A percentile compares a stretch with the other conserved stretches of the same genome.
These are phyloP conservation scores for Rugiboletus extremiorientalis DNA, from an alignment of 1,284 basidiomycete genomes.

Conservation along the genomic window DNA sequence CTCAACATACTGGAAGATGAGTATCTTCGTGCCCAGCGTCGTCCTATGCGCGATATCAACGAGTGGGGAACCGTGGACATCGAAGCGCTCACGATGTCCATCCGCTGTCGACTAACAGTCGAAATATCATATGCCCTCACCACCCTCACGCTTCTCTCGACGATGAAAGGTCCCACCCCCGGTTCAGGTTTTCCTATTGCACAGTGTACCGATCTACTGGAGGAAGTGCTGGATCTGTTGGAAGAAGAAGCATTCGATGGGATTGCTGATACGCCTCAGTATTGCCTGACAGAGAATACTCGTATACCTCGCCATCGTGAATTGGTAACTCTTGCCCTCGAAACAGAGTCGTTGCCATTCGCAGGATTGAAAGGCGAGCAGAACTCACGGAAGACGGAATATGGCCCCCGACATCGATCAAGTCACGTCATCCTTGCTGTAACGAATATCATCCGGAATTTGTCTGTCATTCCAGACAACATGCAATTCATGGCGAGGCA, in stretches of 20 bases:
- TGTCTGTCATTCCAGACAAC: slow-evolving; percentile 78
- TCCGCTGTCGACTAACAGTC: slow-evolving; percentile 80
- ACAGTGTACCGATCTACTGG: slow-evolving; percentile 80
- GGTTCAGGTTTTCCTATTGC: slow-evolving; percentile 72
- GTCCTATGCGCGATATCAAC: slow-evolving; percentile 65
- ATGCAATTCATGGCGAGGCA: slow-evolving; percentile 65
- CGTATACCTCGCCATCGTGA: slow-evolving; percentile 62
- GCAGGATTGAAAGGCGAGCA: slow-evolving; percentile 50
- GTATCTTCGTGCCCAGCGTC: slow-evolving; percentile 50
- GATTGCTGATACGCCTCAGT: slow-evolving; percentile 41
- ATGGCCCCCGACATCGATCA: slow-evolving; percentile 59
- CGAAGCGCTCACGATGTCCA: slow-evolving; percentile 84
- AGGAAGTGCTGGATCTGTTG: slow-evolving; percentile 86
- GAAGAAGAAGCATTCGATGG: slow-evolving; percentile 80
- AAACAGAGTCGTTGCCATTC: slow-evolving; percentile 58
- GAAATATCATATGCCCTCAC: slow-evolving; percentile 92
- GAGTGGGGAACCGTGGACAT: slow-evolving; percentile 90
- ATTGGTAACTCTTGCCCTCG: slow-evolving; percentile 57
- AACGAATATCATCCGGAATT: slow-evolving; percentile 85
- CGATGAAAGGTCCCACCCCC: slow-evolving; percentile 62
- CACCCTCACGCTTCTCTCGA: slow-evolving; percentile 83
- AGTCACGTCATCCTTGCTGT: slow-evolving; percentile 71
- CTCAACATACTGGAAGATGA: slow-evolving; percentile 70
- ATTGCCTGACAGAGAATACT: slow-evolving; percentile 32
- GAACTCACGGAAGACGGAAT: slow-evolving; percentile 45